Evolutionary conservation across 192 early-diverging fungal genomes (phyloP).

Genomic region (Gigaspora rosea): DNA sequence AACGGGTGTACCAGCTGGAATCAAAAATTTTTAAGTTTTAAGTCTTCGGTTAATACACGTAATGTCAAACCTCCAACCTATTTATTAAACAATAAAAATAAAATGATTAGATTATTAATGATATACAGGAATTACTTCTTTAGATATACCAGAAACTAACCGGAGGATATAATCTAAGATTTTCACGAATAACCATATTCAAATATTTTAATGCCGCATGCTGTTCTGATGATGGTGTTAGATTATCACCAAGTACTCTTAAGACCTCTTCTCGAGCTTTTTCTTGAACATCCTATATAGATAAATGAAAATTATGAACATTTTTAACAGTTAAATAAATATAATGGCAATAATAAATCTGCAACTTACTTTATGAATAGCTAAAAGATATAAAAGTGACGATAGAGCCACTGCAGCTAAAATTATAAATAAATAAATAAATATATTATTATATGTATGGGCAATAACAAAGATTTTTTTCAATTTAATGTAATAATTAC

Average conservation of each 20-base stretch:
- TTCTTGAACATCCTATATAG: neutral
- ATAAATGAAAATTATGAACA: neutral
- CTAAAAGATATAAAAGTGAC: neutral
- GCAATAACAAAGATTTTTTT: neutral
- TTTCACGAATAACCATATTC: slow-evolving; percentile 1
- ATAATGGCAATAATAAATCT: neutral
- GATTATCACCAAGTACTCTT: neutral
- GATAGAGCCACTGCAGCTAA: neutral
- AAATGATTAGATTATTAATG: too few relatives aligned
- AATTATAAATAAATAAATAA: neutral
- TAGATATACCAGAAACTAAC: neutral
- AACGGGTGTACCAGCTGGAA: neutral
- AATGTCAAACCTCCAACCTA: neutral
- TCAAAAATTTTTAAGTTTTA: neutral
- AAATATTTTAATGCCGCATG: neutral
- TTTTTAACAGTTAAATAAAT: neutral
- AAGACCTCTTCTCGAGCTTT: neutral
- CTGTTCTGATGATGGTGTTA: neutral
- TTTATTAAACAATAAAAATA: neutral
- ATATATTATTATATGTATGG: too few relatives aligned
- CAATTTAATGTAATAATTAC: neutral
- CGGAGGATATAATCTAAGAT: slow-evolving; percentile 4
- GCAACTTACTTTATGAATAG: neutral
- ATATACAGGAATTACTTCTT: too few relatives aligned
- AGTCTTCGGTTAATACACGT: neutral